These are phyloP conservation scores for Sungouiella blattae DNA, from an alignment of 805 yeast genomes.

Conservation along the genomic window DNA sequence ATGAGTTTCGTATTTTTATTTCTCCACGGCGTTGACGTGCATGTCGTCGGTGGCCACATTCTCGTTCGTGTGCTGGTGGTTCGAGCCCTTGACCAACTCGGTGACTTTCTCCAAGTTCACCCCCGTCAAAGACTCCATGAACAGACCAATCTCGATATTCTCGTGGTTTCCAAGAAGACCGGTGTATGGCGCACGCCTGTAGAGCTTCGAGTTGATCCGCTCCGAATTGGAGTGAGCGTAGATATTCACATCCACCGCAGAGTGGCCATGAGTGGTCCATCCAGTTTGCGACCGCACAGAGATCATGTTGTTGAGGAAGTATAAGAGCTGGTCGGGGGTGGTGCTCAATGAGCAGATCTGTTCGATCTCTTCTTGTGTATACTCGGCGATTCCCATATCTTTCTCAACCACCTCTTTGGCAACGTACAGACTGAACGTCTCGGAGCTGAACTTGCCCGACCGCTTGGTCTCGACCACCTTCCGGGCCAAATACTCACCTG, in stretches of 20 bases:
- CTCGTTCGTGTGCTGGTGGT: slow-evolving; percentile 19
- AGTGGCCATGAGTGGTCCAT: slow-evolving; percentile 97
- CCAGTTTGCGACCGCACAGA: slow-evolving; percentile 85
- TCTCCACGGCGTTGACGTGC: background rate
- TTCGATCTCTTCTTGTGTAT: slow-evolving; percentile 47
- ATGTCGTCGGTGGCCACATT: background rate
- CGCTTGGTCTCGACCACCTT: slow-evolving; percentile 37
- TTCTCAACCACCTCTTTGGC: slow-evolving; percentile 50
- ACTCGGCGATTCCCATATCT: slow-evolving; percentile 67
- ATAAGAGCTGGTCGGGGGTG: slow-evolving; percentile 40
- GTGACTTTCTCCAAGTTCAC: slow-evolving; percentile 50
- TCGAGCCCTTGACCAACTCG: slow-evolving; percentile 44
- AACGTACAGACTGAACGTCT: slow-evolving; percentile 23
- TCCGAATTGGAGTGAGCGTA: slow-evolving; percentile 71
- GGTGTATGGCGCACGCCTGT: slow-evolving; percentile 23
- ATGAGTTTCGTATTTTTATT: too few relatives aligned
- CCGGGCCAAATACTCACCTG: slow-evolving; percentile 66
- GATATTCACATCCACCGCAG: slow-evolving; percentile 92
- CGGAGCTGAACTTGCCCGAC: slow-evolving; percentile 36
- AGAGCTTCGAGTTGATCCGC: slow-evolving; percentile 34
- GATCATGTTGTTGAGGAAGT: slow-evolving; percentile 63
- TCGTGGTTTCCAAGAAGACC: slow-evolving; percentile 77
- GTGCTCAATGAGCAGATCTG: slow-evolving; percentile 14
- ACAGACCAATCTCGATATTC: slow-evolving; percentile 79
- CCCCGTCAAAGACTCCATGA: slow-evolving; percentile 55